These are phyloP conservation scores for Phaeotremella fagi DNA, from an alignment of 768 basidiomycete genomes.

Conservation along the genomic window DNA sequence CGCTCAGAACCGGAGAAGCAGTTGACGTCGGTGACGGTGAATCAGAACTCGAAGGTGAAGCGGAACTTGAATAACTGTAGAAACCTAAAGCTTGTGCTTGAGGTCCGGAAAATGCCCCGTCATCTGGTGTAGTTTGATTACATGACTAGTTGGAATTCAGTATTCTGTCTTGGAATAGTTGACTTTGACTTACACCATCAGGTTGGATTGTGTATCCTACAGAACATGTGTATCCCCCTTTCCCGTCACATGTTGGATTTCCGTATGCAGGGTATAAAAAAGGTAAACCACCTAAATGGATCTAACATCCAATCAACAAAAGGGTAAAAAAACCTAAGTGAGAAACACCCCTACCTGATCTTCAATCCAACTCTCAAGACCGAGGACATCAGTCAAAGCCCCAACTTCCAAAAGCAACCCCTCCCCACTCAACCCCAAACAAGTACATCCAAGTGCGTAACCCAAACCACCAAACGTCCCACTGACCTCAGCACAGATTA, in stretches of 20 bases:
- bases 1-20: background rate
- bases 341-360: background rate
- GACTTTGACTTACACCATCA: constrained; percentile 12
- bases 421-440: background rate
- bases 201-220: constrained; percentile 1
- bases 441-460: background rate
- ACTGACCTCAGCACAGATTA: background rate
- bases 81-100: background rate
- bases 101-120: background rate
- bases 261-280: constrained; percentile 12
- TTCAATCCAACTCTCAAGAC: background rate
- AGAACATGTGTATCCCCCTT: constrained; percentile 14
- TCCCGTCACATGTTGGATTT: constrained; percentile 14
- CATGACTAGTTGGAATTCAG: background rate
- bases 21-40: background rate
- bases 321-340: too few species aligned
- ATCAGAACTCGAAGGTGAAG: background rate
- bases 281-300: too few species aligned
- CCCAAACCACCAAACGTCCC: background rate
- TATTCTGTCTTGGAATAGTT: background rate
- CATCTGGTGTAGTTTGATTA: too few species aligned
- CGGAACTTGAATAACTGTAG: background rate
- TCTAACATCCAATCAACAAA: too few species aligned
- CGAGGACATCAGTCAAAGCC: background rate
- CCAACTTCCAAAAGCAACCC: background rate